Percentiles rank a stretch among this genome's conserved stretches.
Conservation (phyloP, 148 eudicot genomes). For the Rhododendron ovatum region DNA sequence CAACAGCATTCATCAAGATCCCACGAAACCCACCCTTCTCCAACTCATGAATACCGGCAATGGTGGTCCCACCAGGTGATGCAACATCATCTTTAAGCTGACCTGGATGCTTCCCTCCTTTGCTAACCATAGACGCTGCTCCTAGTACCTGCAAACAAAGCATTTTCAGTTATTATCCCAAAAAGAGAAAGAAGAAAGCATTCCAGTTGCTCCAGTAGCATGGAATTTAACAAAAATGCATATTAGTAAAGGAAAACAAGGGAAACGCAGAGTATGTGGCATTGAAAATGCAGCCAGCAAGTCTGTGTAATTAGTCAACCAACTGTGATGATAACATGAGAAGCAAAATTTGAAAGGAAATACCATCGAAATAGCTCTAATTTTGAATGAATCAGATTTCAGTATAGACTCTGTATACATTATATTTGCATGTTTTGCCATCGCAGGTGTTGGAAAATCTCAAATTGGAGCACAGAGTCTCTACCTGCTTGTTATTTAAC, state of each 20-base stretch:
- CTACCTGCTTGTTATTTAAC: background rate
- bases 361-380: background rate
- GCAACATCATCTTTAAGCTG: slow-evolving; percentile 96
- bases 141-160: slow-evolving; percentile 64
- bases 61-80: slow-evolving; percentile 88
- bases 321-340: background rate
- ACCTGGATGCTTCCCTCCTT: slow-evolving; percentile 81
- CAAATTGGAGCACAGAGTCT: background rate
- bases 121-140: slow-evolving; percentile 78
- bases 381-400: background rate
- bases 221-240: background rate
- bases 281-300: background rate
- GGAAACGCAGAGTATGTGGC: no score
- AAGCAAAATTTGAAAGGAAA: background rate
- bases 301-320: background rate
- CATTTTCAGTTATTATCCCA: background rate
- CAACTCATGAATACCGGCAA: slow-evolving; percentile 89
- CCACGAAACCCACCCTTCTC: slow-evolving; percentile 91
- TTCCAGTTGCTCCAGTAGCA: background rate
- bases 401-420: background rate
- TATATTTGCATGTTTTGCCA: background rate
- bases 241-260: background rate
- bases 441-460: background rate
- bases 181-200: background rate
- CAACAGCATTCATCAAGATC: slow-evolving; percentile 87